Evolutionary conservation across 179 eudicot species (phyloP).

Genomic region (Vitellaria paradoxa): DNA sequence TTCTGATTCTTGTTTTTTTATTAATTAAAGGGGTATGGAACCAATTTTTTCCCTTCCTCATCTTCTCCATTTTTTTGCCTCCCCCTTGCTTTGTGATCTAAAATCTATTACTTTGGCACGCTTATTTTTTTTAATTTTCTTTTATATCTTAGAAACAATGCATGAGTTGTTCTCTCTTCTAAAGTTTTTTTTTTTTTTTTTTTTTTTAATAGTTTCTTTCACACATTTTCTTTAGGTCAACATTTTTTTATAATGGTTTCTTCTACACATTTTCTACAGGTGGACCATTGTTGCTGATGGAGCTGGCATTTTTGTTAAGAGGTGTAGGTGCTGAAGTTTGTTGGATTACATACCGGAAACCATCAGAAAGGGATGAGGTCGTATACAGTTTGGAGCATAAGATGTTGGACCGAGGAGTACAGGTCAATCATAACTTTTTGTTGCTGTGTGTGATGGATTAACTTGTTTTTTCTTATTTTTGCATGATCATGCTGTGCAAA

Average conservation of each 20-base stretch:
- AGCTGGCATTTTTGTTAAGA: conserved; percentile 69
- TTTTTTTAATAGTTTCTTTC: background rate
- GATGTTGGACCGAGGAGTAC: conserved; percentile 88
- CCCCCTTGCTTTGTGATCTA: no score
- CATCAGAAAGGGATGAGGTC: conserved; percentile 56
- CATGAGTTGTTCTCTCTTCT: background rate
- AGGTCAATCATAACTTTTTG: conserved; percentile 38
- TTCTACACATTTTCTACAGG: conserved; percentile 31
- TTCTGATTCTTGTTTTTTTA: background rate
- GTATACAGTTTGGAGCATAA: conserved; percentile 76
- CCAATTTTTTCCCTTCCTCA: background rate
- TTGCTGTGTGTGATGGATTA: background rate
- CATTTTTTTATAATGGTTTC: background rate
- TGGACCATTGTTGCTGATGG: conserved; percentile 85
- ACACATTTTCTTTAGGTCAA: conserved; percentile 33
- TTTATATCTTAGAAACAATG: background rate
- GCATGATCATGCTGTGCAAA: background rate
- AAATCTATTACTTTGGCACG: background rate
- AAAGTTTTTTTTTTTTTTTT: no score
- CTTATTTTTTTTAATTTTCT: background rate
- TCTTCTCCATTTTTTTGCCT: no score
- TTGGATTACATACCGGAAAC: conserved; percentile 74
- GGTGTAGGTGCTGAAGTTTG: conserved; percentile 74
- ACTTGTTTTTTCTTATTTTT: conserved; percentile 4
- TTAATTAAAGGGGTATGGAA: background rate